Evolutionary conservation across 257 asterid genomes (phyloP).

Genomic region (Rehmannia glutinosa): DNA sequence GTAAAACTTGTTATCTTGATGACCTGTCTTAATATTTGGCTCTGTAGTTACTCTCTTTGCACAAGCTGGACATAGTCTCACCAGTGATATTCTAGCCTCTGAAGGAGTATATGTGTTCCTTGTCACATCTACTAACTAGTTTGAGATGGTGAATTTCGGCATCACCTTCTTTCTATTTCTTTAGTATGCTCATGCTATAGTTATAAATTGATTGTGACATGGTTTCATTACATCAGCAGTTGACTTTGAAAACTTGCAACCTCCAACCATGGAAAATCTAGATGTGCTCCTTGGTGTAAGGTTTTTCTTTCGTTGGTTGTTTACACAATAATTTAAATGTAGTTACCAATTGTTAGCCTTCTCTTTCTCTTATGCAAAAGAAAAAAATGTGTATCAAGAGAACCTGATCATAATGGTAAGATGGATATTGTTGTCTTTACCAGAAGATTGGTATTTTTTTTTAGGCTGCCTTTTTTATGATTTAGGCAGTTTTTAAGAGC

Average conservation of each 20-base stretch:
- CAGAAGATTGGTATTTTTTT: neutral
- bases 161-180: slow-evolving; percentile 1
- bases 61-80: slow-evolving; percentile 73
- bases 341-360: neutral
- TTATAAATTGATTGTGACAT: slow-evolving; percentile 9
- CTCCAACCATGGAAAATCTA: slow-evolving; percentile 83
- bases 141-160: neutral
- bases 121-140: neutral
- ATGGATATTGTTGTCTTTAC: slow-evolving; percentile 11
- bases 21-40: slow-evolving; percentile 15
- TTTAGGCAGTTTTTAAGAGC: slow-evolving; percentile 53
- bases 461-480: slow-evolving; percentile 25
- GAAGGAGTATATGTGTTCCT: slow-evolving; percentile 23
- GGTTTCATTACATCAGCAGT: slow-evolving; percentile 41
- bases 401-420: slow-evolving; percentile 67
- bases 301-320: neutral
- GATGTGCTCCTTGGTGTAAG: slow-evolving; percentile 77
- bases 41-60: slow-evolving; percentile 72
- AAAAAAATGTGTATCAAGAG: slow-evolving; percentile 45
- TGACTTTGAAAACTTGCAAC: slow-evolving; percentile 71
- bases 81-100: slow-evolving; percentile 47
- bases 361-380: slow-evolving; percentile 44
- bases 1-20: neutral
- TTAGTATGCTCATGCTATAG: neutral
- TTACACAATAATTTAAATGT: slow-evolving; percentile 5